A percentile compares a stretch with the other conserved stretches of the same genome.
Evolutionary conservation across 768 basidiomycete species (phyloP).

Genomic region (Clitopilus hobsonii): DNA sequence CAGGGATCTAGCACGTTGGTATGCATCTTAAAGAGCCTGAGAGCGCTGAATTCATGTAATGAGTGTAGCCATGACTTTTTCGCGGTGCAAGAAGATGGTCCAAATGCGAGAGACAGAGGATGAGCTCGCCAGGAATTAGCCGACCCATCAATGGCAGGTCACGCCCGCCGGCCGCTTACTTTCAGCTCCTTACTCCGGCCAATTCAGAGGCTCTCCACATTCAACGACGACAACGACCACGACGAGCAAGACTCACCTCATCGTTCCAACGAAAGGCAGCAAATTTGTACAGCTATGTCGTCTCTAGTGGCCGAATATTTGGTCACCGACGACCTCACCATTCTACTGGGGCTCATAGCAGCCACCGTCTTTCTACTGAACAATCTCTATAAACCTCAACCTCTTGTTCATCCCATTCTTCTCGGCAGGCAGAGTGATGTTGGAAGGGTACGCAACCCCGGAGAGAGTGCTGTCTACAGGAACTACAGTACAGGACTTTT

Average conservation of each 20-base stretch:
- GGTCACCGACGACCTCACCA: constrained; percentile 75
- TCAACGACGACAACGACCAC: neutral
- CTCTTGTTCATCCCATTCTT: constrained; percentile 90
- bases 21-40: neutral
- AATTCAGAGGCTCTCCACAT: neutral
- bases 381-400: constrained; percentile 76
- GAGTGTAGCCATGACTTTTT: neutral
- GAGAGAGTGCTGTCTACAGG: constrained; percentile 85
- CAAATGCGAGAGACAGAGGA: neutral
- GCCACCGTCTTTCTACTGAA: constrained; percentile 74
- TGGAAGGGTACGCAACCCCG: constrained; percentile 71
- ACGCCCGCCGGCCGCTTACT: constrained; percentile 1
- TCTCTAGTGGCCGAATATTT: constrained; percentile 53
- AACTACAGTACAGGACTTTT: constrained; percentile 84
- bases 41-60: too few relatives aligned
- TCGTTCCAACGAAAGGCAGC: too few relatives aligned
- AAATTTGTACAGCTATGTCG: too few relatives aligned
- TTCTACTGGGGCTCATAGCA: constrained; percentile 69
- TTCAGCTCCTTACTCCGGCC: neutral
- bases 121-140: neutral
- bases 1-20: neutral
- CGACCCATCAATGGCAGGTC: neutral
- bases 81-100: neutral
- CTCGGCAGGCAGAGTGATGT: constrained; percentile 91
- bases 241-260: neutral